Conservation (phyloP, 495 filamentous ascomycete genomes). For the Cercophora samala region DNA sequence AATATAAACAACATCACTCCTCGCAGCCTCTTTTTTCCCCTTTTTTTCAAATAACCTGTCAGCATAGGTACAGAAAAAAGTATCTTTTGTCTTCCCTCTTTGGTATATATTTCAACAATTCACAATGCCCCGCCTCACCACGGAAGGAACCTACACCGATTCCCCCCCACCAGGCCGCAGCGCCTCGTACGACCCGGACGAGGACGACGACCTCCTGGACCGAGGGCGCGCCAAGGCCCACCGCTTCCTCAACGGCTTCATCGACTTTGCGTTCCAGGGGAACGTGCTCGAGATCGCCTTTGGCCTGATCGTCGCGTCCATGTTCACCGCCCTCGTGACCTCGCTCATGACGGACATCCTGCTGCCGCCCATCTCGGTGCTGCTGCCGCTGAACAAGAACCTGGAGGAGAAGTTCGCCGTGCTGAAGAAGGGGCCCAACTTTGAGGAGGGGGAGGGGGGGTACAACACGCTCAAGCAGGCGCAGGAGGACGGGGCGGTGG, state of each 20-base stretch:
- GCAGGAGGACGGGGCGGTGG: constrained; percentile 64
- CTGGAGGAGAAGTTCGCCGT: constrained; percentile 74
- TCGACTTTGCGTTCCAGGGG: constrained; percentile 68
- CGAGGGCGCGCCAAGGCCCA: background rate
- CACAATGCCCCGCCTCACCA: background rate
- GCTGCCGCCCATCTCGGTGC: constrained; percentile 63
- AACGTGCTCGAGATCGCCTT: constrained; percentile 75
- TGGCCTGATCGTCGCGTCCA: constrained; percentile 68
- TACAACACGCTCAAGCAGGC: constrained; percentile 71
- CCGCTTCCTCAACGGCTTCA: constrained; percentile 57
- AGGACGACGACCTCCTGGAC: background rate
- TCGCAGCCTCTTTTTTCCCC: too few species aligned
- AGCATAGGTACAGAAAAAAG: too few species aligned
- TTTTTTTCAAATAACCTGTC: background rate
- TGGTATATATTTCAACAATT: background rate
- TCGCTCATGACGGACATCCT: constrained; percentile 70
- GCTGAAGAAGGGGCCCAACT: constrained; percentile 45
- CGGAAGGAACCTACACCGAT: background rate
- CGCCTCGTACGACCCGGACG: background rate
- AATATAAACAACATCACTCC: background rate
- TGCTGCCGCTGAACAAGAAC: constrained; percentile 67
- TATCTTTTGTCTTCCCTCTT: too few species aligned
- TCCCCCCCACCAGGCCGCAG: background rate
- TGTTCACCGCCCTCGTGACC: constrained; percentile 69
- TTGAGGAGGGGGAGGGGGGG: constrained; percentile 43